Evolutionary conservation across 192 early-diverging fungal species (phyloP), one percentile per base, ranked within the genome.

Genomic region (Entomortierella beljakovae): DNA sequence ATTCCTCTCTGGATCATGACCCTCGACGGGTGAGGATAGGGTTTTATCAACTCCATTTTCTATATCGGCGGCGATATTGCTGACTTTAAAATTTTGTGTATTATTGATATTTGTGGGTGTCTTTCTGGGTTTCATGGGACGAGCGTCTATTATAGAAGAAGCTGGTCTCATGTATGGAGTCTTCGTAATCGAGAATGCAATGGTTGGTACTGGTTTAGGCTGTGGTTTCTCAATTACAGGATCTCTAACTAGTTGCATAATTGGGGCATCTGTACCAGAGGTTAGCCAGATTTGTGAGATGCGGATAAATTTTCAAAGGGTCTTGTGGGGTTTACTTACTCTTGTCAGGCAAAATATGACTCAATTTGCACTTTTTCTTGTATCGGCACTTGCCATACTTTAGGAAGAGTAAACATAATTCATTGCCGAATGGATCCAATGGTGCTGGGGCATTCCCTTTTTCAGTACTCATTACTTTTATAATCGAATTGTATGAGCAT

Each of bases 351-450:
- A 64, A 25, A 15, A 59, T 58, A 34, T 79, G 75, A 42, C 75
- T 79, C 50, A 55, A 70, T 56, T 79, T 79, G 62, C 75, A 79
- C 34, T 70, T 79, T 28, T 69, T 70, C 49, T 63, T 63, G 37
- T 79, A 79, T 9, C 69, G 49, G 43, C 80, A 64, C 72, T 81
- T 73, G 71, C 68, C 52, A 52, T 72, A 60, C 40, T 87, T 64
- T 65, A 87, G 57, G 75, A 84, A 64, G 70, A 88, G 58, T 60
- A 88, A 33, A 67, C 85, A 79, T 53, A 88, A 57, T 49, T 88
- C 75, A 37, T 69, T 79, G 10, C 75, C 75, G 11, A 43, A 55
- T 26, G 73, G 53, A 53, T 77, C 73, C 34, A 77, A 56, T 10
- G 54, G 73, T 20, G 66, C 33, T 13, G 61, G 66, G 13, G 43